Percentiles rank a stretch among this genome's conserved stretches.
Evolutionary conservation across 2,329 filamentous ascomycete species (phyloP).

Genomic region (Fusarium longipes): DNA sequence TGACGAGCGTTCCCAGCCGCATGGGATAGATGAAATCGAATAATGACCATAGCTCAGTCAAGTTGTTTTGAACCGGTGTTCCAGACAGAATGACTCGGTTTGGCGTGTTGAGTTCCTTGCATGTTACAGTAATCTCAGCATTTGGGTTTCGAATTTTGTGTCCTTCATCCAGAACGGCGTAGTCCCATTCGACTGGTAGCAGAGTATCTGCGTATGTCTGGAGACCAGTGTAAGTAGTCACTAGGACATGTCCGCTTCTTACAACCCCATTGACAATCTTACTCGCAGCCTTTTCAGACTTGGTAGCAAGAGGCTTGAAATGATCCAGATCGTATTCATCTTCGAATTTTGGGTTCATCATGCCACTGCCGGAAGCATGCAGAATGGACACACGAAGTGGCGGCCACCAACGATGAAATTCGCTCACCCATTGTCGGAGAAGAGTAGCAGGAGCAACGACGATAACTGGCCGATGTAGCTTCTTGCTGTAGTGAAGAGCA

Average conservation of each 20-base stretch:
- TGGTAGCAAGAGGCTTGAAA: slow-evolving; percentile 50
- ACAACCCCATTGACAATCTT: slow-evolving; percentile 85
- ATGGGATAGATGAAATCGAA: slow-evolving; percentile 99
- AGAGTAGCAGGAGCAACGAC: slow-evolving; percentile 95
- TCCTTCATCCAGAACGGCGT: slow-evolving; percentile 94
- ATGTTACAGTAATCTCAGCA: slow-evolving; percentile 91
- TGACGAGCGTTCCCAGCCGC: slow-evolving; percentile 90
- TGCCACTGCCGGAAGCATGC: slow-evolving; percentile 94
- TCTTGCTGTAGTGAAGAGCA: slow-evolving; percentile 90
- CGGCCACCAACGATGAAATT: slow-evolving; percentile 99
- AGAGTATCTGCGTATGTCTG: slow-evolving; percentile 89
- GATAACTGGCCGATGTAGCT: slow-evolving; percentile 84
- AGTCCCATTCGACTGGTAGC: slow-evolving; percentile 88
- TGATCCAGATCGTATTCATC: slow-evolving; percentile 63
- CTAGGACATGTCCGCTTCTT: slow-evolving; percentile 87
- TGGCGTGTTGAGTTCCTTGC: slow-evolving; percentile 90
- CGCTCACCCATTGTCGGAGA: slow-evolving; percentile 97
- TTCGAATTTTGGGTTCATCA: slow-evolving; percentile 82
- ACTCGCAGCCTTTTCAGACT: slow-evolving; percentile 70
- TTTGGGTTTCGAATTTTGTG: slow-evolving; percentile 99
- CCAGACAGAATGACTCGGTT: slow-evolving; percentile 95
- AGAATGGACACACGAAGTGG: slow-evolving; percentile 94
- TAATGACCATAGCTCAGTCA: slow-evolving; percentile 94
- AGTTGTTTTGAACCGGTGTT: slow-evolving; percentile 97
- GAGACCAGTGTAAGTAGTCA: slow-evolving; percentile 96